Conservation (phyloP, 2,329 filamentous ascomycete species). For the Phialophora macrospora region DNA sequence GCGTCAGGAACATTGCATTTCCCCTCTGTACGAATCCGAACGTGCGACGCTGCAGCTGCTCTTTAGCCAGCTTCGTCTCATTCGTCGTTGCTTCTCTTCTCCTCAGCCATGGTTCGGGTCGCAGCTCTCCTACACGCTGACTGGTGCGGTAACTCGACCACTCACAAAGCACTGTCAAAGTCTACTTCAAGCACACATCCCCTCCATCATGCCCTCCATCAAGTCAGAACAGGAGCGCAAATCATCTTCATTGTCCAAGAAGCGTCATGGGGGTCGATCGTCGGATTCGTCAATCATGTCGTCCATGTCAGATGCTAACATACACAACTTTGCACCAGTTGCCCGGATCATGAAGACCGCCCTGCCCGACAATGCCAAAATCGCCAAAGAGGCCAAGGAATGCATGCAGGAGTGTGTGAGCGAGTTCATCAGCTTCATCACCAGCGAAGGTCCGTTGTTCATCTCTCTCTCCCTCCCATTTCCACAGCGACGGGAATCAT, state of each 20-base stretch:
- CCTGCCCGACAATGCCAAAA: conserved; percentile 96
- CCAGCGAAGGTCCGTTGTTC: conserved; percentile 77
- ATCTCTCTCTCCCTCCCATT: not conserved
- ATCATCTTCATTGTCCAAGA: conserved; percentile 25
- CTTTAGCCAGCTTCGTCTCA: conserved; percentile 41
- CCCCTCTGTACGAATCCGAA: conserved; percentile 34
- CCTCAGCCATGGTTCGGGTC: conserved; percentile 53
- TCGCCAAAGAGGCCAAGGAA: conserved; percentile 98
- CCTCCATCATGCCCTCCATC: conserved; percentile 32
- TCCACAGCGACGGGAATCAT: conserved; percentile 24
- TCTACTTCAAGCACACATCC: conserved; percentile 24
- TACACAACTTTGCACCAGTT: conserved; percentile 92
- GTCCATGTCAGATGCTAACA: conserved; percentile 77
- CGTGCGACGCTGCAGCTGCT: conserved; percentile 36
- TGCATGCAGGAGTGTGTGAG: conserved; percentile 99
- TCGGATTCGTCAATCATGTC: conserved; percentile 47
- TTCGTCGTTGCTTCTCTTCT: conserved; percentile 46
- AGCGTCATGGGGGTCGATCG: conserved; percentile 48
- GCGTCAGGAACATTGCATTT: conserved; percentile 36
- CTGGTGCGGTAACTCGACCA: conserved; percentile 39
- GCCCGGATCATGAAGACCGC: conserved; percentile 99
- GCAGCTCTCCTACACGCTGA: conserved; percentile 33
- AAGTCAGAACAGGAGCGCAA: conserved; percentile 35
- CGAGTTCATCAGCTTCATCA: conserved; percentile 99
- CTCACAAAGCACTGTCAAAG: conserved; percentile 31